Base-by-base conservation (phyloP, 352 stramenopile genomes). In the Phytophthora cactorum region DNA sequence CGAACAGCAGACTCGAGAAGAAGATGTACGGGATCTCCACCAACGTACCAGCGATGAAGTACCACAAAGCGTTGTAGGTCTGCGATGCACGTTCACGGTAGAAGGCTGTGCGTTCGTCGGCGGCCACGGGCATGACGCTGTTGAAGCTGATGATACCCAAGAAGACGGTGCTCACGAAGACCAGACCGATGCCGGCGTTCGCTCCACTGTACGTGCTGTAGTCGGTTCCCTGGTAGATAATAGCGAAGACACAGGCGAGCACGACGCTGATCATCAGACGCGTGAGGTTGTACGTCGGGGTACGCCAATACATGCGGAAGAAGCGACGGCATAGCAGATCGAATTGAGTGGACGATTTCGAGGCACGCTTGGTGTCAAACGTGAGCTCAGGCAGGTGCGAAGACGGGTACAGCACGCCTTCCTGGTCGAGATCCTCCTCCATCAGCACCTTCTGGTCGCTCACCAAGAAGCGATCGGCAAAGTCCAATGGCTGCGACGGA, bases 91-190 rank as follows among this genome's bases (percentile, higher is more conserved):
- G 36, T n/a, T 43, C 36, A 43, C 36, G 36, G 36, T 43, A 43
- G 36, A 43, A 43, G 36, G 36, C 36, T 3, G 36, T 43, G 7
- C 36, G 36, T n/a, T 43, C 36, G 10, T 43, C 36, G 11, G 36
- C 36, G 45, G 52, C 61, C 1, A 68, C 61, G 3, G 52, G 61
- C 61, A 68, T 68, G 28, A 68, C 61, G 34, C 52, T 68, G 61
- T 68, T 68, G 52, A 68, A 88, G 34, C 75, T 77, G 52, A 68
- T 68, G n/a, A 68, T 28, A n/a, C 80, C 78, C 34, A 93, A 78
- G 66, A 98, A 97, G 50, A 96, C 47, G 11, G 91, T 87, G 14
- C 80, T 86, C 4, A 92, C 66, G 74, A 96, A 98, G 45, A 97
- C 89, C 14, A 96, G 79, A 58, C 87, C 85, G 11, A 97, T 59